Percentiles rank a stretch among this genome's conserved stretches.
phyloP scores from a whole-genome alignment of 495 filamentous ascomycete species.

The Achaetomiella virescens region DNA sequence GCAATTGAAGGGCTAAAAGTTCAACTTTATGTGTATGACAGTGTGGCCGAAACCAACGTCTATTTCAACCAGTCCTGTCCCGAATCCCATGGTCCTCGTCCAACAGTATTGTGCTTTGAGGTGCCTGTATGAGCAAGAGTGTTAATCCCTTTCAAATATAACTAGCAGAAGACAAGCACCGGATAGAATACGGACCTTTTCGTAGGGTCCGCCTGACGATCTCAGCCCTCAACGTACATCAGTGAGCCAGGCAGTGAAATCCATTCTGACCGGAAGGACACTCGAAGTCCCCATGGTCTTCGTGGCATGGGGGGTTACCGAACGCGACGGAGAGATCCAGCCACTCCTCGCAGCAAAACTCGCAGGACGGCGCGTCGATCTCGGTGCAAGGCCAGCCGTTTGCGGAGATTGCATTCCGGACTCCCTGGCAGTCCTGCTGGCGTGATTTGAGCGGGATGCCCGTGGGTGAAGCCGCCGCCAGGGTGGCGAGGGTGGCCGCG shows the following conservation, averaged over 20 bases:
- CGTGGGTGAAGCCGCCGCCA: not conserved
- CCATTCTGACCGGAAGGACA: not conserved
- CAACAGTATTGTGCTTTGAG: too few species aligned
- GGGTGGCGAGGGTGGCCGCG: conserved; percentile 17
- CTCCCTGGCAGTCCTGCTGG: not conserved
- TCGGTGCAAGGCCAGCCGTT: not conserved
- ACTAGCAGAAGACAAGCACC: too few species aligned
- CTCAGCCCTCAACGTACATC: too few species aligned
- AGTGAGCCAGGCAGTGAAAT: not conserved
- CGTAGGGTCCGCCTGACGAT: too few species aligned
- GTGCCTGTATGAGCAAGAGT: too few species aligned
- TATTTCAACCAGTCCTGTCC: too few species aligned
- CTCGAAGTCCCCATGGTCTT: not conserved
- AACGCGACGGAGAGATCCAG: not conserved
- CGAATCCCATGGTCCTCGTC: too few species aligned
- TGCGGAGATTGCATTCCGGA: not conserved
- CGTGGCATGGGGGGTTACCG: not conserved
- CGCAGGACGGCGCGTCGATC: not conserved
- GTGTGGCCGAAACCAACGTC: too few species aligned
- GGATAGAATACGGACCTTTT: too few species aligned
- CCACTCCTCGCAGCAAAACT: not conserved
- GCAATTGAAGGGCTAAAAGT: too few species aligned
- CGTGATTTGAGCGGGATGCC: not conserved
- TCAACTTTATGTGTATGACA: too few species aligned
- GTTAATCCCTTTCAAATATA: too few species aligned